Conservation (phyloP, 192 early-diverging fungal species). For the Glomus cerebriforme region DNA sequence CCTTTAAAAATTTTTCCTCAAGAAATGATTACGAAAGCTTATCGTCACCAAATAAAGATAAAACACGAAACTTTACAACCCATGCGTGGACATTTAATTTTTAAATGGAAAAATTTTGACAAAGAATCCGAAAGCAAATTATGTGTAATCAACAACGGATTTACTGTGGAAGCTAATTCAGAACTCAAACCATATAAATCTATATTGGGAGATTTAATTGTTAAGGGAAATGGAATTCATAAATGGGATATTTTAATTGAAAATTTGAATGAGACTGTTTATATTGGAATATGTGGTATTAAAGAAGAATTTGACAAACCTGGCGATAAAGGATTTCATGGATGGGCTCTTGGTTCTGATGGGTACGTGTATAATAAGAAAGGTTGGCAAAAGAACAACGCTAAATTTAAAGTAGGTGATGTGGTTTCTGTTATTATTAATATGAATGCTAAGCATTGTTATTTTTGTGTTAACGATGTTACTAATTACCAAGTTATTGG, state of each 20-base stretch:
- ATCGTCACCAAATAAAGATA: neutral
- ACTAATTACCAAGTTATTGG: neutral
- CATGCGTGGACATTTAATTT: neutral
- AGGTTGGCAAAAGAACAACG: neutral
- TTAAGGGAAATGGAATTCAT: neutral
- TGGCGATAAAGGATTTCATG: neutral
- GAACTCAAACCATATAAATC: neutral
- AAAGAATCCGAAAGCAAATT: neutral
- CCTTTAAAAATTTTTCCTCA: neutral
- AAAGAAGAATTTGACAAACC: neutral
- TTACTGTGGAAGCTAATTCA: neutral
- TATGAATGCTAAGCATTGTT: constrained; percentile 23
- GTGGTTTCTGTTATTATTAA: constrained; percentile 12
- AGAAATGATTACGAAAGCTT: neutral
- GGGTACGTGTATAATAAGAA: neutral
- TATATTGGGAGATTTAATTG: neutral
- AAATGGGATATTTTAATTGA: constrained; percentile 18
- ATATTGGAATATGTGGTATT: constrained; percentile 1
- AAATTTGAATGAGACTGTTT: neutral
- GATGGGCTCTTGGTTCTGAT: neutral
- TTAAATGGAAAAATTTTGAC: neutral
- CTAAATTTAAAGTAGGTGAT: neutral
- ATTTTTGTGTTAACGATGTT: constrained; percentile 5
- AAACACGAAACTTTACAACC: neutral
- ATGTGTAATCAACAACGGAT: neutral